Conservation (phyloP, 139 green algal species). For the Tetradesmus obliquus region DNA sequence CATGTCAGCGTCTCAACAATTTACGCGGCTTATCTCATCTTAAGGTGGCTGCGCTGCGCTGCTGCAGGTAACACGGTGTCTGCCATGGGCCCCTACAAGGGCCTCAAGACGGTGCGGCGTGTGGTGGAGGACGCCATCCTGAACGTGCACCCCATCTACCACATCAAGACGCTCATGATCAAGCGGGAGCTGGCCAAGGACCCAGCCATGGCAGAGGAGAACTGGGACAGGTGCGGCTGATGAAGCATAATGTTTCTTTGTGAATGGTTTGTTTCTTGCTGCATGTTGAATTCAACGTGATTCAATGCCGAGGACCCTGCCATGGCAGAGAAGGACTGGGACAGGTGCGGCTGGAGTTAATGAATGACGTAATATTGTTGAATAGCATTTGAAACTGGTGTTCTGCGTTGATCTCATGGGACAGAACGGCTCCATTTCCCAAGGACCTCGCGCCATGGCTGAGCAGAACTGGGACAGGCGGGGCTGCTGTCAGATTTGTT, state of each 20-base stretch:
- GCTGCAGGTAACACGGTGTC: conserved; percentile 91
- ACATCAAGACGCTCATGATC: conserved; percentile 99
- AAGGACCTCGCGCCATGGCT: conserved; percentile 54
- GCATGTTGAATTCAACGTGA: too few relatives aligned
- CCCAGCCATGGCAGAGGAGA: conserved; percentile 86
- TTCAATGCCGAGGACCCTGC: conserved; percentile 85
- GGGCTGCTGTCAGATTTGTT: neutral
- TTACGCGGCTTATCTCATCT: too few relatives aligned
- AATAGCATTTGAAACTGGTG: too few relatives aligned
- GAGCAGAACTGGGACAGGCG: conserved; percentile 94
- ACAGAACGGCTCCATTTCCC: too few relatives aligned
- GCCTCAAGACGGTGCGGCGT: conserved; percentile 92
- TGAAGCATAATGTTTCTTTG: too few relatives aligned
- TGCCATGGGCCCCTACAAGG: conserved; percentile 95
- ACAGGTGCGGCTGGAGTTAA: conserved; percentile 57
- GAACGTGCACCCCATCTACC: conserved; percentile 98
- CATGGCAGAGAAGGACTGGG: conserved; percentile 93
- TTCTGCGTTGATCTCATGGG: too few relatives aligned
- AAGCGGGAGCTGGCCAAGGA: conserved; percentile 98
- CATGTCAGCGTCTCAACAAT: too few relatives aligned
- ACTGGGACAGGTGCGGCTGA: conserved; percentile 86
- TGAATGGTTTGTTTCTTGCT: too few relatives aligned
- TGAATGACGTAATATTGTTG: neutral
- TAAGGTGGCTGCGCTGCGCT: too few relatives aligned
- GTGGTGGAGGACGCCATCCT: conserved; percentile 98